phyloP scores from a whole-genome alignment of 1,284 basidiomycete species.

The Butyriboletus appendiculatus region DNA sequence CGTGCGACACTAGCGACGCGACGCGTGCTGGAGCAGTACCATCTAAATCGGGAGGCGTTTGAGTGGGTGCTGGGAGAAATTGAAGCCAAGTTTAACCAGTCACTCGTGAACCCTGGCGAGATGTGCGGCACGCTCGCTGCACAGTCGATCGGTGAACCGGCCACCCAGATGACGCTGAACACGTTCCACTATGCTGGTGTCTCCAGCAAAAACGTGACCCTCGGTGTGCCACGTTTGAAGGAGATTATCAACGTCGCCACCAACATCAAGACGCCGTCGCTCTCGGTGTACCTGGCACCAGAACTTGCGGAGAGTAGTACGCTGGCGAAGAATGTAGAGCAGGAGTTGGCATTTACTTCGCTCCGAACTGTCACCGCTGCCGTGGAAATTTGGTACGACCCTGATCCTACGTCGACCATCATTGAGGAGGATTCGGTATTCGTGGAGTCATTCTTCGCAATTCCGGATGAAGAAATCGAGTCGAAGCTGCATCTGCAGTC shows the following conservation, averaged over 20 bases:
- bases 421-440: slow-evolving; percentile 97
- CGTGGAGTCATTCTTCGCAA: slow-evolving; percentile 99
- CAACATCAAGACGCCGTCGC: slow-evolving; percentile 97
- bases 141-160: slow-evolving; percentile 99
- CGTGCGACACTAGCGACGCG: slow-evolving; percentile 86
- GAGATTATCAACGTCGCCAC: slow-evolving; percentile 99
- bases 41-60: slow-evolving; percentile 89
- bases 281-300: slow-evolving; percentile 86
- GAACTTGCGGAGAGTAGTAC: slow-evolving; percentile 62
- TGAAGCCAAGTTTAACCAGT: slow-evolving; percentile 87
- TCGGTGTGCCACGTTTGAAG: slow-evolving; percentile 96
- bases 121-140: slow-evolving; percentile 99
- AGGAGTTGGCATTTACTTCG: slow-evolving; percentile 93
- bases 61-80: slow-evolving; percentile 98
- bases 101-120: slow-evolving; percentile 80
- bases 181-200: slow-evolving; percentile 99
- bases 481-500: slow-evolving; percentile 90
- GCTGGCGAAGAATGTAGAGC: slow-evolving; percentile 86
- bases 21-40: slow-evolving; percentile 83
- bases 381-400: slow-evolving; percentile 99
- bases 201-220: slow-evolving; percentile 95
- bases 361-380: slow-evolving; percentile 94
- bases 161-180: slow-evolving; percentile 98
- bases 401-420: slow-evolving; percentile 88
- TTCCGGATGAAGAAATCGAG: slow-evolving; percentile 97